Evolutionary conservation across 139 green algal species (phyloP).

Genomic region (Yamagishiella unicocca): DNA sequence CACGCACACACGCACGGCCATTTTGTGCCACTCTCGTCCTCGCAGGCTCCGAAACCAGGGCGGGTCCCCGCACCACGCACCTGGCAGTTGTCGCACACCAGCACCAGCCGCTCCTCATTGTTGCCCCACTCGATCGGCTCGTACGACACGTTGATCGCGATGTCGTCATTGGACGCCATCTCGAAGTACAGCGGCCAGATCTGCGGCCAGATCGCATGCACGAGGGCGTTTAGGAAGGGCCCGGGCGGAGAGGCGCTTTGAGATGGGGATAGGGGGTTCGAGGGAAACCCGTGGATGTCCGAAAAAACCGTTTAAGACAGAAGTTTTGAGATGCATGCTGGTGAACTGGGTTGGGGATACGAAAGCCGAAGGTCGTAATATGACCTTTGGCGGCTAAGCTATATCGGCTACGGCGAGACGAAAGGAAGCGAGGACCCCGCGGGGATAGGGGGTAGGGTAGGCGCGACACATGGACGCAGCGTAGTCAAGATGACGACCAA

Average conservation of each 20-base stretch:
- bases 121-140: constrained; percentile 49
- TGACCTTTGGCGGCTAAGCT: too few species aligned
- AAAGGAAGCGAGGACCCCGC: too few species aligned
- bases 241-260: not conserved
- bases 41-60: too few species aligned
- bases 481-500: not conserved
- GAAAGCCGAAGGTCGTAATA: too few species aligned
- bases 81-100: constrained; percentile 77
- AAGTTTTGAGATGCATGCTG: too few species aligned
- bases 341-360: too few species aligned
- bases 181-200: constrained; percentile 67
- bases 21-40: too few species aligned
- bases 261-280: not conserved
- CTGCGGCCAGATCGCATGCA: not conserved
- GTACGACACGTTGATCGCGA: constrained; percentile 57
- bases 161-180: constrained; percentile 41
- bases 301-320: too few species aligned
- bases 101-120: constrained; percentile 53
- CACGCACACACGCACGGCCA: too few species aligned
- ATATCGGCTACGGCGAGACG: too few species aligned
- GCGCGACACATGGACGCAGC: too few species aligned
- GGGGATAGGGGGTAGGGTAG: not conserved
- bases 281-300: too few species aligned
- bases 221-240: not conserved
- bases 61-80: constrained; percentile 49